These are phyloP conservation scores for Citrus sp. DNA, from an alignment of 345 rosid species.

Conservation along the genomic window DNA sequence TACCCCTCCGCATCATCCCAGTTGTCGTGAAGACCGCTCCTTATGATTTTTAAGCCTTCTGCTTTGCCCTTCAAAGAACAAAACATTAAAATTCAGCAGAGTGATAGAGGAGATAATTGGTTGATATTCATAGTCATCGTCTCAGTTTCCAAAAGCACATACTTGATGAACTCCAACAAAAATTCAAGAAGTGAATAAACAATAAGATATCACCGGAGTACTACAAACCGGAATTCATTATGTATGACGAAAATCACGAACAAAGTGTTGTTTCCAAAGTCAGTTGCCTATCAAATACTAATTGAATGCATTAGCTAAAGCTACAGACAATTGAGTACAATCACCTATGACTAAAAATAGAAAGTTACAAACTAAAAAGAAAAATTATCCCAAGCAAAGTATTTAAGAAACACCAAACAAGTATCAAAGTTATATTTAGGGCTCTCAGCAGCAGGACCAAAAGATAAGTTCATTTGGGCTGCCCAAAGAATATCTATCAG, in stretches of 20 bases:
- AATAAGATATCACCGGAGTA: not conserved
- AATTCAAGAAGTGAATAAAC: not conserved
- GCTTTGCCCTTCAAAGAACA: constrained; percentile 58
- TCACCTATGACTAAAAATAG: too few species aligned
- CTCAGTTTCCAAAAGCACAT: constrained; percentile 7
- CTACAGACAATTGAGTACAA: not conserved
- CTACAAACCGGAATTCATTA: not conserved
- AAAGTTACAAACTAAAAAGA: not conserved
- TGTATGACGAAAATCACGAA: not conserved
- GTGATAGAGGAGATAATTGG: not conserved
- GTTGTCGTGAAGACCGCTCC: constrained; percentile 92
- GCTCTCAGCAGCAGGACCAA: not conserved
- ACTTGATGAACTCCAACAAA: not conserved
- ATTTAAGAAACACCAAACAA: not conserved
- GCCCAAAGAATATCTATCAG: not conserved
- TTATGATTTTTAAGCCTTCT: constrained; percentile 59
- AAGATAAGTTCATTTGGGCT: not conserved
- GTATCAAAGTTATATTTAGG: not conserved
- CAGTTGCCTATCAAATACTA: not conserved
- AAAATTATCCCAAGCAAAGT: not conserved
- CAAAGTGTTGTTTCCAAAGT: not conserved
- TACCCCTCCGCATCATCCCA: constrained; percentile 99
- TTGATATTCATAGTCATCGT: not conserved
- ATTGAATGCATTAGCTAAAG: not conserved
- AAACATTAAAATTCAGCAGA: constrained; percentile 19